Base-by-base conservation (phyloP, 2,329 filamentous ascomycete genomes). In the Akanthomyces dipterigenus region DNA sequence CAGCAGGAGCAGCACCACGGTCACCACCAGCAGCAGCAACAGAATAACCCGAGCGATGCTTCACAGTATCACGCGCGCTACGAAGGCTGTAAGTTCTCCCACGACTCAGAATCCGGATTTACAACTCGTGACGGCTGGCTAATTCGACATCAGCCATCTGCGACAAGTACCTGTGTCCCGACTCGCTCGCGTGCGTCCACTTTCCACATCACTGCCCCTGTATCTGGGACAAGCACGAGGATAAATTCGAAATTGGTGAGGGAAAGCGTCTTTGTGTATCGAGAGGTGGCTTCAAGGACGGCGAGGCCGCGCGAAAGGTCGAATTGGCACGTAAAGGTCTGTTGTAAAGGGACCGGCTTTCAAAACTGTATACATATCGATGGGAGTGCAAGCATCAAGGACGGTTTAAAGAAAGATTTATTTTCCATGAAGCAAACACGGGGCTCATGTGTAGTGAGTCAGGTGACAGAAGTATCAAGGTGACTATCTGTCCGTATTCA, bases 171-270 rank as follows among this genome's bases (percentile, higher is more conserved):
- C 87, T 99, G 60, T 99, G 95, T 72, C 93, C 95, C 2, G 91
- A 91, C 65, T 98, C 95, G 0, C 84, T 99, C 63, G 90, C 93
- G 40, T 99, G 95, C 78, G 95, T 99, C 7, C 88, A 96, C 73
- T 95, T 96, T 77, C 93, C 95, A 1, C 93, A 98, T 73, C 95
- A 99, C 76, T 99, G 95, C 75, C 95, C 95, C 31, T 99, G 95
- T 77, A 82, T 91, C 2, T 96, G 89, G 78, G 87, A 89, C 1
- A 76, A 80, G 9, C 79, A 89, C 64, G 87, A 93, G 70, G 90
- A 93, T 66, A 95, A 95, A 71, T 84, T 91, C 65, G 90, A 89
- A 74, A 69, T 87, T 34, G 84, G 81, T 5, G 88, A 93, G 4
- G 90, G 90, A 0, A 85, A 86, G 66, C 83, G 88, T 45, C 78